phyloP scores from a whole-genome alignment of 2,329 filamentous ascomycete species.

The Ceratocystis destructans region DNA sequence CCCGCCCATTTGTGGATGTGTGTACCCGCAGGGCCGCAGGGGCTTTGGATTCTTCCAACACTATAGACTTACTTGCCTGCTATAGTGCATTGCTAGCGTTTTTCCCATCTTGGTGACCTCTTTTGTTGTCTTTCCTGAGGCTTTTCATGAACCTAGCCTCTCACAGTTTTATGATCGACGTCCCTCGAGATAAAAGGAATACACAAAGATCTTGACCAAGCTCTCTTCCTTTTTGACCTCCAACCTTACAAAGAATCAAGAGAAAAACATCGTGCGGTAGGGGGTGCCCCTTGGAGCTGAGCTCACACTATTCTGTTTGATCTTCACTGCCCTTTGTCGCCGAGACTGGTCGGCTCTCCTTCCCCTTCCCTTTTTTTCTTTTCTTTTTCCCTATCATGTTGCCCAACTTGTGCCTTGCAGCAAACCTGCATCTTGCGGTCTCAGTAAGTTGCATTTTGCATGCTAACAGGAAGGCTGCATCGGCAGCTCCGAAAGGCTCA shows the following conservation, averaged over 20 bases:
- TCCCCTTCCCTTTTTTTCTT: too few relatives aligned
- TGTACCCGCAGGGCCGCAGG: neutral
- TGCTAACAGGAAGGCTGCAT: conserved; percentile 7
- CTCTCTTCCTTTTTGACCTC: neutral
- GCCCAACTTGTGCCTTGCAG: conserved; percentile 6
- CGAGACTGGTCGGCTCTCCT: too few relatives aligned
- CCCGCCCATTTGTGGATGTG: neutral
- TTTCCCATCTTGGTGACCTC: neutral
- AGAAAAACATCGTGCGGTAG: neutral
- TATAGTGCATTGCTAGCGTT: neutral
- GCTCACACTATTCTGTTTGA: neutral
- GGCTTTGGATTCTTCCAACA: neutral
- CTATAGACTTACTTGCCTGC: neutral
- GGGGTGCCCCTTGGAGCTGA: neutral
- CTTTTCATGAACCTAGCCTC: neutral
- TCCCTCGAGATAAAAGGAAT: neutral
- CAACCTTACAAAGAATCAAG: neutral
- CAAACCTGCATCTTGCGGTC: conserved; percentile 1
- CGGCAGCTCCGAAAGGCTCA: conserved; percentile 6
- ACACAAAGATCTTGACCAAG: neutral
- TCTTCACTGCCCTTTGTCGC: neutral
- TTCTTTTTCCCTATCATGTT: neutral
- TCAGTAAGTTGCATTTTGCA: neutral
- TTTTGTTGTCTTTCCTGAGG: neutral
- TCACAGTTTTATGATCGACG: neutral